Percentiles rank a stretch among this genome's conserved stretches.
Conservation (phyloP, 2,329 filamentous ascomycete species). For the Colletotrichum tropicale region DNA sequence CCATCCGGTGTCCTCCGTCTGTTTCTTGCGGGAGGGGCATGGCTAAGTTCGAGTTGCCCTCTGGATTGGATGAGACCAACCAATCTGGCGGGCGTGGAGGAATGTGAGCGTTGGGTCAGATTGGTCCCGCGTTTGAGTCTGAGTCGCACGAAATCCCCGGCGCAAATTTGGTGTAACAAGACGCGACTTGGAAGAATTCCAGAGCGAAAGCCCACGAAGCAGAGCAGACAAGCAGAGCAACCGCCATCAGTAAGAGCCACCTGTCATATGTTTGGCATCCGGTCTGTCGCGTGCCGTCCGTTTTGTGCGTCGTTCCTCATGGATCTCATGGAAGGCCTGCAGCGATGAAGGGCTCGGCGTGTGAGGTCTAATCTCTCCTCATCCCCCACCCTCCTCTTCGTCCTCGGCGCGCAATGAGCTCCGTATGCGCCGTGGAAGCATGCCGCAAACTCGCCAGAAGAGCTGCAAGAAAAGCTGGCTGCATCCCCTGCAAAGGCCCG, state of each 20-base stretch:
- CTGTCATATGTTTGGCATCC: neutral
- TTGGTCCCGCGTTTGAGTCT: neutral
- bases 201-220: neutral
- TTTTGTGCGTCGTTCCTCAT: neutral
- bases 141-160: neutral
- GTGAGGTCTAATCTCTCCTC: neutral
- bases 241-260: neutral
- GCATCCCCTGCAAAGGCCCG: neutral
- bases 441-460: neutral
- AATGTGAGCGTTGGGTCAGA: neutral
- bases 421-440: neutral
- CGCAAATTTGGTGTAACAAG: neutral
- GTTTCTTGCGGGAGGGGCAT: neutral
- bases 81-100: neutral
- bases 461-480: neutral
- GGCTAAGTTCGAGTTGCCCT: neutral
- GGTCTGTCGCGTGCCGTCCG: neutral
- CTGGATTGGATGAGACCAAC: conserved; percentile 5
- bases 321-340: neutral
- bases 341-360: neutral
- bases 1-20: conserved; percentile 14
- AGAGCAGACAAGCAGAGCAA: neutral
- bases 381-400: neutral
- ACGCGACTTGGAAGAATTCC: neutral
- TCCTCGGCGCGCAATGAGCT: conserved; percentile 1